Evolutionary conservation across 164 flowering plant species (phyloP), one percentile per base, ranked within the genome.

Genomic region (Stephania yunnanensis): DNA sequence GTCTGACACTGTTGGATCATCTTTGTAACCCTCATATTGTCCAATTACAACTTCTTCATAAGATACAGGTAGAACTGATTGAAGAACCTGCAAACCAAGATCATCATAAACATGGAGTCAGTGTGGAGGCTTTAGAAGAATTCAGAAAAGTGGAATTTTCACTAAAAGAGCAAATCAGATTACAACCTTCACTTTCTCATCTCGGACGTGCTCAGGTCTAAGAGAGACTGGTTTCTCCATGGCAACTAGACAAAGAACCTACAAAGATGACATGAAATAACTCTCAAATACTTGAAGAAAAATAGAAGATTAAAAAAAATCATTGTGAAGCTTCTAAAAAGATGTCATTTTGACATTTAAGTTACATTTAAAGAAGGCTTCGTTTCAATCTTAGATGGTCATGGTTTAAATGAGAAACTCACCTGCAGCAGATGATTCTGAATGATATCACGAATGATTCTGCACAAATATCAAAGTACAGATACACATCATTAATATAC

Each of bases 401-500:
- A 9, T 50, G 11, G 55, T 50, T 50, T 3, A 50, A 50, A 17
- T 50, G 55, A 2, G 15, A 50, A 44, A 52, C 81, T 81, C 79
- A 87, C 98, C 94, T 93, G 99, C 83, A 95, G 71, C n/a, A 95
- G 81, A 82, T 95, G 99, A 76, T 95, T 95, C 84, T 95, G 99
- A 82, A 93, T 95, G 76, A 95, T 95, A 80, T 95, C 98, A 46
- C 99, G 98, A 76, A 95, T 95, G 70, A 95, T 93, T 80, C 98
- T 95, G 97, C 81, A 84, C 75, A 74, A 82, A 74, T 50, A 73
- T 11, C 12, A 72, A 31, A 75, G 46, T 72, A 74, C 22, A 42
- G 46, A 13, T 48, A 45, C 46, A 50, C 22, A 74, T 78, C 68
- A 82, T 46, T 66, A 61, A 73, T 7, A 45, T 2, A 68, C 9